Evolutionary conservation across 805 yeast species (phyloP), one percentile per base, ranked within the genome.

Genomic region (Saccharomycopsis oosterbeekiorum): DNA sequence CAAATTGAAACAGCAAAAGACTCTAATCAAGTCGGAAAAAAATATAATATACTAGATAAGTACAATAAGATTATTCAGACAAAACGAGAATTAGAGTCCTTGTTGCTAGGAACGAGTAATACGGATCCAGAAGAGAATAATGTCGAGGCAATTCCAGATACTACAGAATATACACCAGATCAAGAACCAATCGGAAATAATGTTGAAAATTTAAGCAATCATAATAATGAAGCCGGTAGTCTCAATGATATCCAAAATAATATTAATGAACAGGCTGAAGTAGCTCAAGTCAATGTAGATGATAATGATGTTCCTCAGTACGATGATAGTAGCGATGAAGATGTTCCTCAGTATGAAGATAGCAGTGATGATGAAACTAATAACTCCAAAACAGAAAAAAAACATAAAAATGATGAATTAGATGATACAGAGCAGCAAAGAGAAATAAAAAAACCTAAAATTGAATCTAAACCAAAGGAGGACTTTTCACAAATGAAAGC

Each of bases 71-170:
- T 74, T 26, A 64, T 72, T 1, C 63, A 65, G 8, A 67, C 68
- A 2, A 73, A 73, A 56, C 67, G 56, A 17, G 75, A 71, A 57
- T 65, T 72, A 41, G 68, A 70, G 57, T 65, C 65, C 41, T 60
- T 63, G 60, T 55, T 61, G 14, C 24, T 58, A 15, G 61, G 41
- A 34, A 62, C 55, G 26, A 40, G 40, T 11, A 57, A 21, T 14
- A 41, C 24, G 29, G 43, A 39, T 3, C 17, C 14, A 43, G 42
- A 14, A 5, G 3, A 24, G 36, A 50, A 17, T 19, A 43, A 40
- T 41, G 14, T 15, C 12, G 29, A 9, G 9, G 10, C 21, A 11
- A 41, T n/a, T 1, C 24, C n/a, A 15, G 61, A 54, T 24, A 42
- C 17, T n/a, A 2, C 12, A 1, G 17, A 14, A 14, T 12, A 11